Evolutionary conservation across 345 rosid species (phyloP).

Genomic region (Citrus hindsii): DNA sequence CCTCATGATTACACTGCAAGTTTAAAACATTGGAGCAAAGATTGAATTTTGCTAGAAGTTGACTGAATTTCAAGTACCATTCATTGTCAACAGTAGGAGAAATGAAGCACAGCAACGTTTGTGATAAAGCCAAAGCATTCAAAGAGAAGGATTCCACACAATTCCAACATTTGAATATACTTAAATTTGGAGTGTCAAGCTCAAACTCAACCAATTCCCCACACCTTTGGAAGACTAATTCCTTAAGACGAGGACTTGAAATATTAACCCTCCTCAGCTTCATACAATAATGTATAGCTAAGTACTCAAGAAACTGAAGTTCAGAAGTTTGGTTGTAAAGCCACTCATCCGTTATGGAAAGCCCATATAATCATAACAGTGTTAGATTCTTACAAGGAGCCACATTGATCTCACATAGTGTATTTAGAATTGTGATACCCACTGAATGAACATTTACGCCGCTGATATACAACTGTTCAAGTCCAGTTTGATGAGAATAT

Average conservation of each 20-base stretch:
- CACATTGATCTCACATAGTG: not conserved
- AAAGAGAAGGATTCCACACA: not conserved
- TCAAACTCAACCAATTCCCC: not conserved
- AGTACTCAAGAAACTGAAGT: not conserved
- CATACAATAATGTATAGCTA: not conserved
- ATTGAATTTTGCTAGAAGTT: no score
- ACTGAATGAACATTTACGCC: not conserved
- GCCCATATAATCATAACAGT: not conserved
- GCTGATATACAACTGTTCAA: not conserved
- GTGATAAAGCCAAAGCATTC: not conserved
- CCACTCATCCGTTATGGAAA: not conserved
- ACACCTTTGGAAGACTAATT: not conserved
- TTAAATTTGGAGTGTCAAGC: not conserved
- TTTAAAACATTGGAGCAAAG: no score
- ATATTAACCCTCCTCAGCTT: not conserved
- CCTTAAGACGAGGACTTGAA: not conserved
- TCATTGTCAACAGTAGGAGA: no score
- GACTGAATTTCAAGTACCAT: no score
- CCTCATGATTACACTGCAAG: no score
- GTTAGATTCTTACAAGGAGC: not conserved
- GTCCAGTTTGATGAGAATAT: not conserved
- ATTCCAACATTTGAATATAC: not conserved
- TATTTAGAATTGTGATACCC: rapidly evolving
- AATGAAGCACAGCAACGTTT: not conserved
- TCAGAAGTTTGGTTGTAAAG: not conserved